These are phyloP conservation scores for Solanum pinnatisectum DNA, from an alignment of 257 asterid species.

Conservation along the genomic window DNA sequence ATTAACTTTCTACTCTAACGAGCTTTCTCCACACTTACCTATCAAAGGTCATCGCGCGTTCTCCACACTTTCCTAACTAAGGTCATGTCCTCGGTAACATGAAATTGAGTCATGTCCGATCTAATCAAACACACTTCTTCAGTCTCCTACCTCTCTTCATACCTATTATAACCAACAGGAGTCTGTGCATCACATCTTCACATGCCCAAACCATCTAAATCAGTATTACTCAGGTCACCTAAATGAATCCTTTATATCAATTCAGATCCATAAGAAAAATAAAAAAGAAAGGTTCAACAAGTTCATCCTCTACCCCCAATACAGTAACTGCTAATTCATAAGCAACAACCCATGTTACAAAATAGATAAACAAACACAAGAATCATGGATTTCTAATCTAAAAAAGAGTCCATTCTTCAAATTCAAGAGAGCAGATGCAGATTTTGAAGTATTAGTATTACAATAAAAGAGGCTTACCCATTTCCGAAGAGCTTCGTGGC, in stretches of 20 bases:
- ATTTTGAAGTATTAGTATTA: background rate
- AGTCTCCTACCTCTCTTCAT: too few relatives aligned
- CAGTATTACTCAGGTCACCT: too few relatives aligned
- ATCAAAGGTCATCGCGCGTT: too few relatives aligned
- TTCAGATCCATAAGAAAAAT: background rate
- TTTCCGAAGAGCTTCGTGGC: background rate
- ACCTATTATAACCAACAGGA: too few relatives aligned
- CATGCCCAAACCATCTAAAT: too few relatives aligned
- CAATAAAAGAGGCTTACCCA: background rate
- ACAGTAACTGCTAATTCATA: background rate
- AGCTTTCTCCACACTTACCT: too few relatives aligned
- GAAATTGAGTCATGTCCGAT: too few relatives aligned
- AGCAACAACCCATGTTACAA: background rate
- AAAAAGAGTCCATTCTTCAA: background rate
- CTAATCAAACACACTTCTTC: too few relatives aligned
- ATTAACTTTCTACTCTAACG: too few relatives aligned
- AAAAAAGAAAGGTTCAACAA: background rate
- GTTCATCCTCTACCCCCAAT: background rate
- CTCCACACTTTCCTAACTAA: too few relatives aligned
- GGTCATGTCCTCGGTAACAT: too few relatives aligned
- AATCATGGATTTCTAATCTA: background rate
- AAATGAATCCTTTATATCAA: background rate
- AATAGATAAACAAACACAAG: background rate
- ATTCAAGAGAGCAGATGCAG: background rate
- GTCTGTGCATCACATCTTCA: too few relatives aligned